A percentile compares a stretch with the other conserved stretches of the same genome.
phyloP scores from a whole-genome alignment of 805 yeast species.

The Pichia kluyveri region DNA sequence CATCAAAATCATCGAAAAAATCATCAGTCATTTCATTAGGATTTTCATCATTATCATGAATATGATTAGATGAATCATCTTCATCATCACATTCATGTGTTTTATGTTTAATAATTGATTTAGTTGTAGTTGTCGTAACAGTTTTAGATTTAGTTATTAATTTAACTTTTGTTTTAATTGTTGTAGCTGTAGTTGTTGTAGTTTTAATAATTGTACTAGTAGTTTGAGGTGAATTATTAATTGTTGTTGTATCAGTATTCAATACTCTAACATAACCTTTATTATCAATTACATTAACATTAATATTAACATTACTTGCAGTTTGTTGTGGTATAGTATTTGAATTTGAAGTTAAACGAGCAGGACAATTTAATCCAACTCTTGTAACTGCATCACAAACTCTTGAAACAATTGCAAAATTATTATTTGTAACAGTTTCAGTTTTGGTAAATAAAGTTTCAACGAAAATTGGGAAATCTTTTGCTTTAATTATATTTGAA shows the following conservation, averaged over 20 bases:
- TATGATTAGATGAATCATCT: background rate
- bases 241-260: constrained; percentile 2
- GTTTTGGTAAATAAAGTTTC: background rate
- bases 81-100: background rate
- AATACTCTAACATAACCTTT: background rate
- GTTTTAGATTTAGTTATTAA: background rate
- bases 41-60: background rate
- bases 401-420: background rate
- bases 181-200: constrained; percentile 3
- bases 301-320: background rate
- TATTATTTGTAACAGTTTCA: background rate
- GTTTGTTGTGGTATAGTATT: background rate
- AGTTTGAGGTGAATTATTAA: constrained; percentile 3
- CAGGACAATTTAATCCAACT: constrained; percentile 1
- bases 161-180: background rate
- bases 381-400: background rate
- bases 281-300: background rate
- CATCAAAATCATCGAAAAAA: background rate
- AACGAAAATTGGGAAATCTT: background rate
- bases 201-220: constrained; percentile 6
- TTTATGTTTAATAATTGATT: background rate
- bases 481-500: background rate
- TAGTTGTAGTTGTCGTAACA: background rate
- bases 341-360: background rate
- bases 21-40: background rate